Evolutionary conservation across 148 eudicot genomes (phyloP).

Genomic region (Fagopyrum esculentum): DNA sequence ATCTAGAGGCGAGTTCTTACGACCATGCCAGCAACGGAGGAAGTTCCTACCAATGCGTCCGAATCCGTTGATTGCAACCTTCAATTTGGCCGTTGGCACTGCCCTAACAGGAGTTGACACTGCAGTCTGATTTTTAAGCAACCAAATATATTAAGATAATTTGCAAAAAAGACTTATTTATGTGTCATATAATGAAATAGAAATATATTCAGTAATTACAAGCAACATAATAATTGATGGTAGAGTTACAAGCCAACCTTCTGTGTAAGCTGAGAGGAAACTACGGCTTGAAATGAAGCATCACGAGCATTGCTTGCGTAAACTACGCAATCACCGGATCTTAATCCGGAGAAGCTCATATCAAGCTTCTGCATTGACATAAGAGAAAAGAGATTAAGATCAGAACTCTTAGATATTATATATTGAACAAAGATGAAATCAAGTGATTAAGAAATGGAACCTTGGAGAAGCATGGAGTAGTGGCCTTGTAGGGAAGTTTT

Average conservation of each 20-base stretch:
- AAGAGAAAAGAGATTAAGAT: background rate
- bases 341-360: conserved; percentile 71
- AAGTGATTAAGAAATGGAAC: conserved; percentile 20
- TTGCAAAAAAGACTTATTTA: background rate
- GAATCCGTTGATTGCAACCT: conserved; percentile 98
- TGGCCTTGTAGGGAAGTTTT: conserved; percentile 48
- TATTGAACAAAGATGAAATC: background rate
- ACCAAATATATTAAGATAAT: conserved; percentile 1
- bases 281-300: conserved; percentile 58
- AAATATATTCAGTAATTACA: background rate
- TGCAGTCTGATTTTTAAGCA: conserved; percentile 29
- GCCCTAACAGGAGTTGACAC: conserved; percentile 59
- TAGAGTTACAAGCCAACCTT: conserved; percentile 37
- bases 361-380: conserved; percentile 49
- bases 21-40: conserved; percentile 98
- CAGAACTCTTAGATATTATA: background rate
- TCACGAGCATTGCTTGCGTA: conserved; percentile 39
- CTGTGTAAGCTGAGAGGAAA: conserved; percentile 56
- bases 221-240: background rate
- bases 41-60: conserved; percentile 99
- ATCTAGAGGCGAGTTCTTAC: conserved; percentile 86
- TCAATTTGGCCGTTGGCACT: conserved; percentile 70
- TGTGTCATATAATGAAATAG: no score
- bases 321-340: conserved; percentile 51
- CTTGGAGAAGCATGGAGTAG: conserved; percentile 71